Evolutionary conservation across 805 yeast genomes (phyloP).

Genomic region (Maudiozyma bulderi): DNA sequence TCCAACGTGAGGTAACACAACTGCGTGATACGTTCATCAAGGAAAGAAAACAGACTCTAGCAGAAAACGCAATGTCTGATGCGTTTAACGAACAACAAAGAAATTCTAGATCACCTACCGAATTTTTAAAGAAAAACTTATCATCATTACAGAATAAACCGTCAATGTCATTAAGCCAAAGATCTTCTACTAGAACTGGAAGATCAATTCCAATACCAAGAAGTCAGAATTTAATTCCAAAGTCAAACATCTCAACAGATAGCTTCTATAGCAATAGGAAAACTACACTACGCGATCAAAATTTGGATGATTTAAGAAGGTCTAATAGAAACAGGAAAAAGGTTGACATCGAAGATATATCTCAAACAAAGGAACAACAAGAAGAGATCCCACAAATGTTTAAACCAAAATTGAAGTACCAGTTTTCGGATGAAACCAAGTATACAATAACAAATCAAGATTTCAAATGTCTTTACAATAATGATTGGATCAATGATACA

Average conservation of each 20-base stretch:
- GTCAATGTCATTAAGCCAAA: neutral
- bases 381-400: slow-evolving; percentile 23
- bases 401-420: slow-evolving; percentile 38
- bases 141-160: neutral
- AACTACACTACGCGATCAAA: neutral
- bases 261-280: neutral
- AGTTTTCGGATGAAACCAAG: slow-evolving; percentile 43
- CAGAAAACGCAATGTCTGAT: neutral
- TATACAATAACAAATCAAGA: slow-evolving; percentile 60
- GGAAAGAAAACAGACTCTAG: neutral
- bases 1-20: no score
- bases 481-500: slow-evolving; percentile 84
- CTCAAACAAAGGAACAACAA: slow-evolving; percentile 3
- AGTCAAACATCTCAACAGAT: neutral
- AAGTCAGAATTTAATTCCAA: neutral
- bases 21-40: neutral
- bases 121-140: neutral
- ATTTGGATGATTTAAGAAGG: neutral
- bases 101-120: no score
- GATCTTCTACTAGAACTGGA: neutral
- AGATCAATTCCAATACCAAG: neutral
- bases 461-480: slow-evolving; percentile 66
- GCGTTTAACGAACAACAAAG: neutral
- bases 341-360: slow-evolving; percentile 4
- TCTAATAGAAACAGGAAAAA: neutral